These are phyloP conservation scores for Candida ovalis DNA, from an alignment of 805 yeast species.

Conservation along the genomic window DNA sequence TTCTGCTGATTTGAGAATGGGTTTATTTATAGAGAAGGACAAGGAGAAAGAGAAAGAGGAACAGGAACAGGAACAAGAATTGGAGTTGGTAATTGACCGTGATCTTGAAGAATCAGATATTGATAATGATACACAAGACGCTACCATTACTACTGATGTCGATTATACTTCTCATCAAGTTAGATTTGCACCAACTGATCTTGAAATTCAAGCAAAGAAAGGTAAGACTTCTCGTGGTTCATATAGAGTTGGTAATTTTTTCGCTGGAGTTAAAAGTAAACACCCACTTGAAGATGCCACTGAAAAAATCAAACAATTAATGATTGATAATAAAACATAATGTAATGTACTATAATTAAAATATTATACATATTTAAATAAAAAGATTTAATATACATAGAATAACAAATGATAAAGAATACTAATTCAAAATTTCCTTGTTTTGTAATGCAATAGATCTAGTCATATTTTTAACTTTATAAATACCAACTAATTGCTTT, in stretches of 20 bases:
- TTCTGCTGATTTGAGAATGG: constrained; percentile 25
- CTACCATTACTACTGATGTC: neutral
- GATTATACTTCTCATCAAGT: constrained; percentile 1
- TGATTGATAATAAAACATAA: no score
- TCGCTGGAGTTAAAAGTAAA: neutral
- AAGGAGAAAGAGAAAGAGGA: constrained; percentile 5
- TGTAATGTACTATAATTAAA: no score
- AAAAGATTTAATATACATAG: constrained; percentile 1
- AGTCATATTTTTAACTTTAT: constrained; percentile 90
- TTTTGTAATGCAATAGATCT: constrained; percentile 76
- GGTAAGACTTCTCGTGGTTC: neutral
- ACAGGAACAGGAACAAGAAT: no score
- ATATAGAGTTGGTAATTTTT: neutral
- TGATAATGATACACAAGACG: no score
- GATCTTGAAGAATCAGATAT: neutral
- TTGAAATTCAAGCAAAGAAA: constrained; percentile 6
- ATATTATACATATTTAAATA: neutral
- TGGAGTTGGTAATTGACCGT: neutral
- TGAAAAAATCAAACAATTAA: neutral
- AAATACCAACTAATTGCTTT: constrained; percentile 90
- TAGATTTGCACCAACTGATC: constrained; percentile 17
- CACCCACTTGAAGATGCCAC: neutral
- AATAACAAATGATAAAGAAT: neutral
- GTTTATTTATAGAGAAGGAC: constrained; percentile 7
- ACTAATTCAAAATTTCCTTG: constrained; percentile 36